phyloP scores from a whole-genome alignment of 306 rosid genomes.

The Cicer bijugum region DNA sequence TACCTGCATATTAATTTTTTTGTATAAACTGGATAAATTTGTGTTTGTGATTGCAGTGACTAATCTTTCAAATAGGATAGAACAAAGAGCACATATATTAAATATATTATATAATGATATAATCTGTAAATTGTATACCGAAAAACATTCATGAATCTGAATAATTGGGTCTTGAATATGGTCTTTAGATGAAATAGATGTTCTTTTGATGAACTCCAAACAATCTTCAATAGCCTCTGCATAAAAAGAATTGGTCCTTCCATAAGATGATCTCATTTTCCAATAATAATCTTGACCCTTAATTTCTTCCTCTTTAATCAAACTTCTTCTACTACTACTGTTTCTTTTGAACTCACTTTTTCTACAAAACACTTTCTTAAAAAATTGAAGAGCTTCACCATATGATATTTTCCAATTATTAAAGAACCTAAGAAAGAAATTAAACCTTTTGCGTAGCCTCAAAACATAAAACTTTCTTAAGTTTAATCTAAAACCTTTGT shows the following conservation, averaged over 20 bases:
- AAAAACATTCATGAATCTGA: conserved; percentile 34
- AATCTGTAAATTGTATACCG: background rate
- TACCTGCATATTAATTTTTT: background rate
- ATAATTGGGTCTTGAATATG: conserved; percentile 44
- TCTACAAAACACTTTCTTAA: conserved; percentile 47
- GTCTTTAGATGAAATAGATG: conserved; percentile 65
- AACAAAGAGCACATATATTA: background rate
- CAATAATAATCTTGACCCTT: conserved; percentile 44
- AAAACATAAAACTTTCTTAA: conserved; percentile 50
- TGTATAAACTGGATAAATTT: background rate
- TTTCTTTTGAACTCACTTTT: conserved; percentile 45
- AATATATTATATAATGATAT: background rate
- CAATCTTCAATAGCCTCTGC: conserved; percentile 95
- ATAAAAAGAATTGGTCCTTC: conserved; percentile 77
- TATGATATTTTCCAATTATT: conserved; percentile 51
- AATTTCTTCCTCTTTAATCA: conserved; percentile 40
- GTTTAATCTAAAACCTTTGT: conserved; percentile 63
- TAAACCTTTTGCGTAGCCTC: conserved; percentile 55
- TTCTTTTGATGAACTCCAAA: conserved; percentile 86
- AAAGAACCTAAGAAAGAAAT: conserved; percentile 55
- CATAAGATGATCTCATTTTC: conserved; percentile 56
- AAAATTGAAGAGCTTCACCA: conserved; percentile 46
- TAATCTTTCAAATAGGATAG: background rate
- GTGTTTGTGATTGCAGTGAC: background rate
- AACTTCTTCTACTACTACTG: conserved; percentile 33